Conservation (phyloP, 164 flowering plant species). For the Pachysandra terminalis region DNA sequence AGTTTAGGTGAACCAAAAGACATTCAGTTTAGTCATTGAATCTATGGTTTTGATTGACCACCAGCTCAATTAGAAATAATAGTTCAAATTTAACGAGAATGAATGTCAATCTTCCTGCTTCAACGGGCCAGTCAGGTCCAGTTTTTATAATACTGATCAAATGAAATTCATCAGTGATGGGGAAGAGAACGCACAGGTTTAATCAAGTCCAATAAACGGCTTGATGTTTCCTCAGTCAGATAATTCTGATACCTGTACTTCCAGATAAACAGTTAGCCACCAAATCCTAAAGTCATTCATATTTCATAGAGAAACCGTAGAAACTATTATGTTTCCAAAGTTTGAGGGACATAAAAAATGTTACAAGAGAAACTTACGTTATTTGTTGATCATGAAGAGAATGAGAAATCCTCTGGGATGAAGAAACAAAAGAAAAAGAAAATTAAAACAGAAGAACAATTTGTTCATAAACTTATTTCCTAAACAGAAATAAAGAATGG, state of each 20-base stretch:
- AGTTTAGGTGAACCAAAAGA: no score
- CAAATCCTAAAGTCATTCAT: background rate
- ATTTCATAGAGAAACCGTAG: background rate
- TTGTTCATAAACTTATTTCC: background rate
- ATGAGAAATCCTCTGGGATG: constrained; percentile 50
- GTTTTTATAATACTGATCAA: no score
- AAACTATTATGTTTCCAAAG: background rate
- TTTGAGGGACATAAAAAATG: background rate
- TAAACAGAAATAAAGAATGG: no score
- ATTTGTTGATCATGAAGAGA: constrained; percentile 39
- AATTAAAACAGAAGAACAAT: background rate
- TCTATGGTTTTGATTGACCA: no score
- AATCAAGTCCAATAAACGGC: constrained; percentile 48
- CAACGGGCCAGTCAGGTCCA: no score
- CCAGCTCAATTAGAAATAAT: no score
- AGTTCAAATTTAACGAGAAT: no score
- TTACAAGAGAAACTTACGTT: constrained; percentile 43
- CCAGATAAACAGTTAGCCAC: constrained; percentile 2
- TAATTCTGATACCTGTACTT: constrained; percentile 84
- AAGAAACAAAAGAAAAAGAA: constrained; percentile 12
- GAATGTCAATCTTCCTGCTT: no score
- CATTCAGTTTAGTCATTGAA: no score
- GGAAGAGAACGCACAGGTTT: constrained; percentile 57
- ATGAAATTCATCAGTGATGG: constrained; percentile 1
- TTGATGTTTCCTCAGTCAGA: constrained; percentile 61